A percentile compares a stretch with the other conserved stretches of the same genome.
Evolutionary conservation across 257 asterid species (phyloP).

Genomic region (Eucommia ulmoides): DNA sequence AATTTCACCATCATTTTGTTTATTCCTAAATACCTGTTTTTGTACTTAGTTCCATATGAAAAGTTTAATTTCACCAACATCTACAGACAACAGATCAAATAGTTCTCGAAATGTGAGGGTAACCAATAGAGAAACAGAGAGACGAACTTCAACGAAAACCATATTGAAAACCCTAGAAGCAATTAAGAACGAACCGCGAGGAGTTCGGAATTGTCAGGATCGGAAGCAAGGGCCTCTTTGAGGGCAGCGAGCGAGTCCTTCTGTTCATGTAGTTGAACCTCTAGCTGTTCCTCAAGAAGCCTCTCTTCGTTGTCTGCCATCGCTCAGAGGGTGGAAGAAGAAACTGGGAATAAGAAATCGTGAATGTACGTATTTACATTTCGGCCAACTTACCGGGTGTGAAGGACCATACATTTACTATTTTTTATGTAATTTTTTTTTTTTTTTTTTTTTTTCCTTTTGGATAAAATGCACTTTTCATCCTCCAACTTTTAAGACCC

Average conservation of each 20-base stretch:
- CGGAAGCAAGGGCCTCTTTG: constrained; percentile 50
- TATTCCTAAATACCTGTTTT: background rate
- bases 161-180: background rate
- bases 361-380: no score
- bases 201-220: constrained; percentile 62
- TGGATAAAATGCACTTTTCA: no score
- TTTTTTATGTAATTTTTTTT: no score
- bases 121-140: constrained; percentile 1
- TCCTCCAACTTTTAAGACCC: no score
- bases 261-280: constrained; percentile 59
- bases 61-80: background rate
- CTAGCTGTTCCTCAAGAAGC: constrained; percentile 60
- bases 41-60: background rate
- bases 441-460: no score
- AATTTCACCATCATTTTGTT: no score
- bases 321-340: no score
- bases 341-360: no score
- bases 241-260: constrained; percentile 61
- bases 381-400: no score
- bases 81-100: background rate
- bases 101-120: no score
- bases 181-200: constrained; percentile 34
- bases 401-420: no score
- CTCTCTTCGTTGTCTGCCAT: constrained; percentile 79
- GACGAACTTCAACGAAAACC: background rate